phyloP scores from a whole-genome alignment of 108 stramenopile species.

The Cafeteria roenbergensis region DNA sequence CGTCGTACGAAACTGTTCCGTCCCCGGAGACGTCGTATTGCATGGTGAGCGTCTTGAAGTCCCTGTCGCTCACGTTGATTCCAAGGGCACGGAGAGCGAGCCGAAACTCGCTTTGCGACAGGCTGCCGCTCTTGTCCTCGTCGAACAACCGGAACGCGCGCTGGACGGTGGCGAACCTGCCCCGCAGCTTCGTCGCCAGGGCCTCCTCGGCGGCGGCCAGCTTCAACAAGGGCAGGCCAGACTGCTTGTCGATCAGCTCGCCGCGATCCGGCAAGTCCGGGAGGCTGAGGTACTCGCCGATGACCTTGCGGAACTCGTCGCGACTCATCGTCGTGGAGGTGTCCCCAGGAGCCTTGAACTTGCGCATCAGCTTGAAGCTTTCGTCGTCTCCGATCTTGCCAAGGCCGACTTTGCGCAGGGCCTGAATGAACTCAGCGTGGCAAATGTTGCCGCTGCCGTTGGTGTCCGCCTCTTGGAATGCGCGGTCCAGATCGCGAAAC shows the following conservation, averaged over 20 bases:
- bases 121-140: not conserved
- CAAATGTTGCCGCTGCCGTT: not conserved
- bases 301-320: not conserved
- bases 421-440: constrained; percentile 8
- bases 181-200: not conserved
- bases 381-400: not conserved
- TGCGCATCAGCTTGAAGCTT: not conserved
- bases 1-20: constrained; percentile 1
- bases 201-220: not conserved
- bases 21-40: not conserved
- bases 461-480: not conserved
- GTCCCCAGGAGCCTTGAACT: not conserved
- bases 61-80: not conserved
- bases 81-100: not conserved
- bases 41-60: not conserved
- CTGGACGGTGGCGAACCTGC: constrained; percentile 5
- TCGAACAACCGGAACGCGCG: not conserved
- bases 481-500: not conserved
- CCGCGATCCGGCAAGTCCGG: too few relatives aligned
- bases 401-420: not conserved
- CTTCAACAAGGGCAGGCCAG: not conserved
- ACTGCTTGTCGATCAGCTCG: not conserved
- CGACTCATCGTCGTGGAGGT: not conserved
- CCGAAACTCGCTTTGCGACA: not conserved
- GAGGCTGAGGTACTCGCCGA: not conserved